These are phyloP conservation scores for Serendipita sp. DNA, from an alignment of 768 basidiomycete genomes.

Conservation along the genomic window DNA sequence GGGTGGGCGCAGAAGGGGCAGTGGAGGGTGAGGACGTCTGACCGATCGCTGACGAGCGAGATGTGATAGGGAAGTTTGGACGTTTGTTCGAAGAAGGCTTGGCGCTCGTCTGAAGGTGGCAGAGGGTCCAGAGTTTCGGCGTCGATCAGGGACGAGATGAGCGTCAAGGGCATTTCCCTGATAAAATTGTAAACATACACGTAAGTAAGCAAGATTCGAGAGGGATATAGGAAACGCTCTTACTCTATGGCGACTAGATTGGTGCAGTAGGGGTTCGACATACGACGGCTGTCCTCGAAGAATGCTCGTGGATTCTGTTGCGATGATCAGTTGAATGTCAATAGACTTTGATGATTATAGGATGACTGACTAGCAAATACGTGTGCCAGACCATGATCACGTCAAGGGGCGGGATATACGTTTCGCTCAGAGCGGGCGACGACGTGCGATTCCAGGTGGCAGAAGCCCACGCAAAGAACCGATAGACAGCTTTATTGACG, in stretches of 20 bases:
- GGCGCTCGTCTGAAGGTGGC: not conserved
- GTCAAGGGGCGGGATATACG: conserved; percentile 9
- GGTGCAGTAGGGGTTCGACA: not conserved
- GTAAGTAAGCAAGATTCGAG: not conserved
- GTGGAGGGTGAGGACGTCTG: not conserved
- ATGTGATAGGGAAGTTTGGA: not conserved
- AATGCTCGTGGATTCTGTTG: not conserved
- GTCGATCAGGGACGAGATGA: not conserved
- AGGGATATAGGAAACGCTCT: not conserved
- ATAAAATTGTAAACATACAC: no score
- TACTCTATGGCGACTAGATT: not conserved
- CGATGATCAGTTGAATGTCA: not conserved
- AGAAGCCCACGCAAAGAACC: not conserved
- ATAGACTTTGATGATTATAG: not conserved
- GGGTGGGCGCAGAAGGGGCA: not conserved
- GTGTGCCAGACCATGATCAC: conserved; percentile 15
- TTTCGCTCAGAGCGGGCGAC: not conserved
- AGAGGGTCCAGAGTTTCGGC: not conserved
- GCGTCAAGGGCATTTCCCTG: not conserved
- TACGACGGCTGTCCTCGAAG: not conserved
- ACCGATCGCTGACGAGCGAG: not conserved
- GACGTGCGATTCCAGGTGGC: not conserved
- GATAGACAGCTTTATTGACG: not conserved
- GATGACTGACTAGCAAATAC: conserved; percentile 10
- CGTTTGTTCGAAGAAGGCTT: not conserved